Base-by-base conservation (phyloP, 805 yeast genomes). In the Tetrapisispora iriomotensis region DNA sequence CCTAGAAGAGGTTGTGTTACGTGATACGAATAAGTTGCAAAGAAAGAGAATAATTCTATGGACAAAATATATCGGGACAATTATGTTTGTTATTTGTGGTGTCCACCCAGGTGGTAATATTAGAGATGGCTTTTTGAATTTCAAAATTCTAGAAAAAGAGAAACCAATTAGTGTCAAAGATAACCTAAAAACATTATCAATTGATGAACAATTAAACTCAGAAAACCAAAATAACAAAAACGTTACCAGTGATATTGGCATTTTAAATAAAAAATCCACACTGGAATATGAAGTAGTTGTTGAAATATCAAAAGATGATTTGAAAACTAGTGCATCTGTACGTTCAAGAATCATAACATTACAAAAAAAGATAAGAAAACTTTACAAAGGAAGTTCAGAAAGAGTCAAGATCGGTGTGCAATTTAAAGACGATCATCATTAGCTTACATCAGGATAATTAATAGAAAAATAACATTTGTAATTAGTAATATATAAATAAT, bases 21-120 rank as follows among this genome's bases (percentile, higher is more conserved):
- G 72, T 37, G 68, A 64, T 33, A 70, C 71, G 3, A 58, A 62
- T 44, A 60, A 58, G 34, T 53, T 64, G 15, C 71, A 67, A 23
- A 58, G 67, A 43, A 72, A 70, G 38, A 62, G 70, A 37, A 62
- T 73, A 23, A 66, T 76, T 19, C 80, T 82, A 74, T 81, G 88
- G 88, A 79, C 85, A 2, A 70, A 75, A 51, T 79, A 76, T 50
- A 66, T 77, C 45, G 90, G 90, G 21, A 73, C 78, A 38, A 69
- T 81, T 46, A 79, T 81, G 84, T 79, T 76, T 56, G 81, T 81
- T 34, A 74, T 81, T 33, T 82, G 88, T 56, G 86, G 86, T 56
- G 80, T 82, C 39, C 82, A 78, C 56, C 90, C 90, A 6, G 87
- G 87, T 42, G 90, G 88, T 17, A 77, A 77, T 51, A 78, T 81